These are phyloP conservation scores for Intubia oerlemansii DNA, from an alignment of 2,329 filamentous ascomycete species.

Conservation along the genomic window DNA sequence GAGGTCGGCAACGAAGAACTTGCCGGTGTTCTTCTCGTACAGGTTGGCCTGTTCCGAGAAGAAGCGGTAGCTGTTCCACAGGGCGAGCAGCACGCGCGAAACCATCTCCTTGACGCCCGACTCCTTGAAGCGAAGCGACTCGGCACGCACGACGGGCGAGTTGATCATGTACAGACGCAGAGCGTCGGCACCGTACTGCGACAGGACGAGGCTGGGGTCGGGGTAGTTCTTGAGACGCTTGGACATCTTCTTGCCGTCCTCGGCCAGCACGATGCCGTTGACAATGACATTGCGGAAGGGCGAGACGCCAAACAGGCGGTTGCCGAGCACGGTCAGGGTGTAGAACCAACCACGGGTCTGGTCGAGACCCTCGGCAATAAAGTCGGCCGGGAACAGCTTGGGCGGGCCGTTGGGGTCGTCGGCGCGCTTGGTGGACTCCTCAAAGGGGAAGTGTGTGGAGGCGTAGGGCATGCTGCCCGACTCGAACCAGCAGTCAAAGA, in stretches of 20 bases:
- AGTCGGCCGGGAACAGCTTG: constrained; percentile 27
- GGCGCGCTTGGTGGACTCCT: constrained; percentile 67
- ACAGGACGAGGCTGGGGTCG: constrained; percentile 63
- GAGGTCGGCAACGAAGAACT: constrained; percentile 63
- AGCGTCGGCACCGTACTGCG: constrained; percentile 78
- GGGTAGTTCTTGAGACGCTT: constrained; percentile 95
- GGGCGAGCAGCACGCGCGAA: constrained; percentile 67
- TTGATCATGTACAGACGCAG: constrained; percentile 92
- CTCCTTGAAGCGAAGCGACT: constrained; percentile 82
- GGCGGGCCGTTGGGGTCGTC: constrained; percentile 31
- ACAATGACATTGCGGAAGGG: constrained; percentile 59
- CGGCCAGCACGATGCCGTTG: constrained; percentile 29
- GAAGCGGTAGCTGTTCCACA: constrained; percentile 97
- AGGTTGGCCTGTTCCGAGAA: constrained; percentile 75
- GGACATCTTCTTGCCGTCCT: constrained; percentile 89
- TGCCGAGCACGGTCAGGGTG: constrained; percentile 71
- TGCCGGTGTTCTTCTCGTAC: constrained; percentile 62
- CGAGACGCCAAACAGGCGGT: constrained; percentile 39
- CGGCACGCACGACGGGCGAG: constrained; percentile 80
- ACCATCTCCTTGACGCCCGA: constrained; percentile 86
- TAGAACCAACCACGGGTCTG: constrained; percentile 97
- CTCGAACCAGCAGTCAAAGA: constrained; percentile 37
- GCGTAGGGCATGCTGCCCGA: constrained; percentile 31
- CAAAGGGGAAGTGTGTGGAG: constrained; percentile 37
- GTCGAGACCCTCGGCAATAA: constrained; percentile 31